Evolutionary conservation across 192 early-diverging fungal genomes (phyloP), one percentile per base, ranked within the genome.

Genomic region (Mortierella claussenii): DNA sequence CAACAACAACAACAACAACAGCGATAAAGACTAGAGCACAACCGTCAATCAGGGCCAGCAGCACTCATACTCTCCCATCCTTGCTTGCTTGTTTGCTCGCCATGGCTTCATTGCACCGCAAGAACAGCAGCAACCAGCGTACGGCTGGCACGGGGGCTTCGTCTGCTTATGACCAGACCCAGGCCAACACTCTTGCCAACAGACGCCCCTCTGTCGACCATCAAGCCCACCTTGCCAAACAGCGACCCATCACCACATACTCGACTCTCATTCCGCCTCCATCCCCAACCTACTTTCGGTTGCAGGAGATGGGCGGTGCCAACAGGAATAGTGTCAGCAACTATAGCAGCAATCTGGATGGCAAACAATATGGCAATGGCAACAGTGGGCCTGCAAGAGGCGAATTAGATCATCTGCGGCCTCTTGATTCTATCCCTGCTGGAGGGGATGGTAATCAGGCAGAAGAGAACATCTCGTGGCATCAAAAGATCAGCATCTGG

Each of bases 401-500:
- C 20, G 69, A 74, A 8, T 56, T 74, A 7, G 55, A 47, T 55
- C 69, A 74, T 58, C 62, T 74, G 30, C 61, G 69, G 24, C 69
- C 51, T 5, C 55, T 74, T 1, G 52, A 62, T 8, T 26, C 50
- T 9, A 40, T 30, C 13, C 26, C 53, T 42, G 20, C 32, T 36
- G 44, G 44, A 1, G 47, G 27, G 23, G 66, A 30, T 5, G 18
- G 6, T 5, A 30, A 43, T 34, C 15, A 31, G 5, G 68, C 23
- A 4, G 54, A 71, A 27, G 60, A 71, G 26, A 32, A 47, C 18
- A 57, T 63, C 48, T 57, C 64, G 8, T 65, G 64, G 58, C 42
- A 56, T 56, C 73, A 82, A 61, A 73, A 75, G 55, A 59, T 82
- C 30, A 78, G 68, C 70, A 71, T 78, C 34, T 82, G 81, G 81